phyloP scores from a whole-genome alignment of 106 monocot species.

The Gastrodia elata region DNA sequence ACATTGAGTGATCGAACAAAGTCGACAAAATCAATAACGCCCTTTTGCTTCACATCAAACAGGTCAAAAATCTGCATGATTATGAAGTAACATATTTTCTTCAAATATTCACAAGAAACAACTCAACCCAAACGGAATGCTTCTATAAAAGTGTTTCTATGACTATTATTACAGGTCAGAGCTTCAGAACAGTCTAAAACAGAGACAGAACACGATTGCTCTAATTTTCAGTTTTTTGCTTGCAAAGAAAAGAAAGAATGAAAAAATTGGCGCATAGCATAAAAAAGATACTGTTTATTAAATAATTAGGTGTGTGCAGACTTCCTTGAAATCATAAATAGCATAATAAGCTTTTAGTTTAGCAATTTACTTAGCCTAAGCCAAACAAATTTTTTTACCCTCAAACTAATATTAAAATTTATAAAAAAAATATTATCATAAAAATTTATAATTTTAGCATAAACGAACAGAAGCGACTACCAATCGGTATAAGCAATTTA shows the following conservation, averaged over 20 bases:
- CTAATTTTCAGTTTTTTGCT: neutral
- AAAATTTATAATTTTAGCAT: too few species aligned
- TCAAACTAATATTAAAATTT: too few species aligned
- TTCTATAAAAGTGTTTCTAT: neutral
- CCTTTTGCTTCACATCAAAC: constrained; percentile 88
- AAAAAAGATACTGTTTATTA: neutral
- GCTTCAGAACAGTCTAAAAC: too few species aligned
- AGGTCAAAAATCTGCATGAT: constrained; percentile 76
- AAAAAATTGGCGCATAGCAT: neutral
- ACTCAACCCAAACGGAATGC: neutral
- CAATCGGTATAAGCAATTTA: too few species aligned
- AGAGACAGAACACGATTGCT: too few species aligned
- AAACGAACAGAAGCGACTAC: too few species aligned
- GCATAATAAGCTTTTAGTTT: too few species aligned
- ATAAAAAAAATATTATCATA: too few species aligned
- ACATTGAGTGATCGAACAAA: constrained; percentile 85
- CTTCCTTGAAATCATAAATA: neutral
- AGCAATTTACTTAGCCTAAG: neutral
- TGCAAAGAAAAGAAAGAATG: neutral
- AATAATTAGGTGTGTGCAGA: neutral
- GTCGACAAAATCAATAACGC: constrained; percentile 89
- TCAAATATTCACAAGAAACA: neutral
- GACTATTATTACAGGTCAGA: neutral
- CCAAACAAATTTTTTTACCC: neutral
- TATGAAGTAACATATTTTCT: neutral